Evolutionary conservation across 169 alveolate species (phyloP).

Genomic region (Cryptosporidium meleagridis): DNA sequence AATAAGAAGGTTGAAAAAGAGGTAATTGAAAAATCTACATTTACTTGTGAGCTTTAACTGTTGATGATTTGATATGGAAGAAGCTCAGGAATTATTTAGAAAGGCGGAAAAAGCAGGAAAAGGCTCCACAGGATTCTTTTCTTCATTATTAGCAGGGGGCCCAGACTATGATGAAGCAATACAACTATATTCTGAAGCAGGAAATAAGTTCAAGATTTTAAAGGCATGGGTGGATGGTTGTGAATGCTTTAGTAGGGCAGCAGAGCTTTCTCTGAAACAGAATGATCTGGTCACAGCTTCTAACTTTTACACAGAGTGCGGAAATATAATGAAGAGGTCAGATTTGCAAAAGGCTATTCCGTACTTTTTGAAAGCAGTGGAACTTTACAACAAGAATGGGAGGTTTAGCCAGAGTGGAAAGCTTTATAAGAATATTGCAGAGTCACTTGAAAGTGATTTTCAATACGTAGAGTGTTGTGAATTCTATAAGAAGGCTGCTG

Average conservation of each 20-base stretch:
- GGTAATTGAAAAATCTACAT: background rate
- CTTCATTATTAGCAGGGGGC: slow-evolving; percentile 78
- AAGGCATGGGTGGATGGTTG: slow-evolving; percentile 75
- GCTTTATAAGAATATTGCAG: slow-evolving; percentile 79
- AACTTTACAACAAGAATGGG: slow-evolving; percentile 79
- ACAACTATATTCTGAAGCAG: slow-evolving; percentile 81
- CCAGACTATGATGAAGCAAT: slow-evolving; percentile 79
- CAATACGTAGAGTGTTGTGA: slow-evolving; percentile 78
- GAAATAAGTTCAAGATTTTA: slow-evolving; percentile 79
- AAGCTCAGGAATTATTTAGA: slow-evolving; percentile 63
- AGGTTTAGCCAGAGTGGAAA: slow-evolving; percentile 82
- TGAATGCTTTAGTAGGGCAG: slow-evolving; percentile 56
- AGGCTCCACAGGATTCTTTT: slow-evolving; percentile 76
- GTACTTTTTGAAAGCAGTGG: slow-evolving; percentile 78
- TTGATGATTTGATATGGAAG: slow-evolving; percentile 28
- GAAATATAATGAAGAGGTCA: slow-evolving; percentile 38
- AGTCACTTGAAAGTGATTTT: slow-evolving; percentile 74
- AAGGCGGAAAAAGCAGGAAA: slow-evolving; percentile 79
- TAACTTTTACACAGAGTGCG: slow-evolving; percentile 69
- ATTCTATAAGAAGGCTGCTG: slow-evolving; percentile 80
- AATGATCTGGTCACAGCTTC: slow-evolving; percentile 45
- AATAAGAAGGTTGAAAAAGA: background rate
- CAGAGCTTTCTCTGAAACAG: slow-evolving; percentile 63
- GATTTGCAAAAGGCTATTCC: slow-evolving; percentile 38
- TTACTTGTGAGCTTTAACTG: background rate